Percentiles rank a stretch among this genome's conserved stretches.
These are phyloP conservation scores for Udeniomyces megalosporus DNA, from an alignment of 768 basidiomycete genomes.

Conservation along the genomic window DNA sequence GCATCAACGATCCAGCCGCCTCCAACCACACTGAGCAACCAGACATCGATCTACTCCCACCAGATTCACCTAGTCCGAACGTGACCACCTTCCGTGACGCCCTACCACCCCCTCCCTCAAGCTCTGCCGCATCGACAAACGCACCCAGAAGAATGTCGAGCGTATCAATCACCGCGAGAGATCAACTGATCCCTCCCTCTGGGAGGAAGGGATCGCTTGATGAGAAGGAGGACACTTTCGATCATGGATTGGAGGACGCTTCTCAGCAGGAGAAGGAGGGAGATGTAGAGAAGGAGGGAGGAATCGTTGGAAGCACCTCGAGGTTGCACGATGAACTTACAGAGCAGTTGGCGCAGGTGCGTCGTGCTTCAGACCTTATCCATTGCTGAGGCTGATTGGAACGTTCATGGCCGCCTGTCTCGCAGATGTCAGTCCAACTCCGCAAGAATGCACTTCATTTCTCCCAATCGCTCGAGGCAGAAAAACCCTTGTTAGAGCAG, in stretches of 20 bases:
- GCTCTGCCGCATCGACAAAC: neutral
- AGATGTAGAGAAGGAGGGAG: neutral
- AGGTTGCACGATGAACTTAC: slow-evolving; percentile 13
- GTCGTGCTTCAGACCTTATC: neutral
- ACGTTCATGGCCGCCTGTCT: neutral
- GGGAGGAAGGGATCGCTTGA: no score
- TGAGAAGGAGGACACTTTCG: neutral
- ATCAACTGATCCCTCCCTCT: neutral
- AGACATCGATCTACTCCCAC: neutral
- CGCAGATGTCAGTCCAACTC: slow-evolving; percentile 12
- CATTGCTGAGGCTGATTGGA: neutral
- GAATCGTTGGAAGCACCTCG: neutral
- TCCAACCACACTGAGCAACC: no score
- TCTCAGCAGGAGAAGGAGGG: neutral
- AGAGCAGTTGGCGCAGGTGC: slow-evolving; percentile 12
- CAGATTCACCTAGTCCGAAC: no score
- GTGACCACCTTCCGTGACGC: neutral
- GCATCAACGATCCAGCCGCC: neutral
- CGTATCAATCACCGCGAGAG: neutral
- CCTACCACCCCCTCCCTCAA: neutral
- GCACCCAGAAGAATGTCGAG: neutral
- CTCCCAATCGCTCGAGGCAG: slow-evolving; percentile 11
- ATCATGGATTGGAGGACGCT: neutral
- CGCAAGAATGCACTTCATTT: slow-evolving; percentile 13
- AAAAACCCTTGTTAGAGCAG: slow-evolving; percentile 13